Evolutionary conservation across 78 protist species (phyloP), one percentile per base, ranked within the genome.

Genomic region (Parvularia atlantis): DNA sequence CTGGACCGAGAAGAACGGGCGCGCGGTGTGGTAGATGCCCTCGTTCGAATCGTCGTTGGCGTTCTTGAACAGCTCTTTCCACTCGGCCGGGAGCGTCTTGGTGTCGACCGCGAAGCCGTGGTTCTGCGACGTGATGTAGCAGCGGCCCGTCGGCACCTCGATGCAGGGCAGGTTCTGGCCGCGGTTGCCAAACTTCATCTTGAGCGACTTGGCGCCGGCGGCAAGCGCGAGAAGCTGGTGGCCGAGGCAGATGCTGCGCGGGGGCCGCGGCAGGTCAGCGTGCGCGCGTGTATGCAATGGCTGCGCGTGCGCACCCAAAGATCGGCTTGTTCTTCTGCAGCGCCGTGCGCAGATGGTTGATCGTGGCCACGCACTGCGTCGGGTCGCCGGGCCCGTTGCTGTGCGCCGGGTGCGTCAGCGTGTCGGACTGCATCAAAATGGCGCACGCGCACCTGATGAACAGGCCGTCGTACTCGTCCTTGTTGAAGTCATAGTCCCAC

Each of bases 321-420:
- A 43, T 14, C 14, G 30, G 71, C 65, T 66, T 66, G 48, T 66
- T 33, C 40, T 3, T 31, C 46, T 10, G 19, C 46, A 41, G 46
- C 4, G 9, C 46, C 46, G 46, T 9, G 46, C 9, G 19, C 46
- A 41, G 19, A 4, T 4, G 46, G 46, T 9, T 9, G 46, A 41
- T 9, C 4, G 46, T 41, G n/a, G n/a, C n/a, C n/a, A n/a, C n/a
- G n/a, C n/a, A n/a, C n/a, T n/a, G n/a, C n/a, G n/a, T n/a, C 19
- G 96, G 96, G 46, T 94, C 90, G 64, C 98, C 98, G 22, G 97
- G 97, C 40, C 97, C 95, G 83, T 94, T 94, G 75, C 77, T 50
- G 61, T 30, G 24, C 36, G 36, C n/a, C n/a, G 46, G 46, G 9
- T 41, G 46, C 19, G 46, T 4, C 46, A 41, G 46, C 46, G 19